phyloP scores from a whole-genome alignment of 2,329 filamentous ascomycete species.

The Ceratocystis destructans region DNA sequence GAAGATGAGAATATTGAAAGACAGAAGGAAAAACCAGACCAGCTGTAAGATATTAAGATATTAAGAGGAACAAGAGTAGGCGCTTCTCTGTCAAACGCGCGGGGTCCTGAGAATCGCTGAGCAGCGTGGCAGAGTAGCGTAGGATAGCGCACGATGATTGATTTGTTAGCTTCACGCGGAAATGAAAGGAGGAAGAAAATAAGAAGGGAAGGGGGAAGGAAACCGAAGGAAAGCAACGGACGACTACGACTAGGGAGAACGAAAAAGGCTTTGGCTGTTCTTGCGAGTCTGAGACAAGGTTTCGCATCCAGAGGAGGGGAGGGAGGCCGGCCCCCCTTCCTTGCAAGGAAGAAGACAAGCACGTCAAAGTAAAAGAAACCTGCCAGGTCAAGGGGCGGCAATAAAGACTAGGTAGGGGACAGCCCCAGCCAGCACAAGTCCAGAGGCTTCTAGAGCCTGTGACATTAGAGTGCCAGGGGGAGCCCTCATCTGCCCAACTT shows the following conservation, averaged over 20 bases:
- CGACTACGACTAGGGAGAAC: neutral
- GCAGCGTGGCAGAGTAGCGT: neutral
- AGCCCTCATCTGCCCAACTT: neutral
- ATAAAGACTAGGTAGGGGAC: neutral
- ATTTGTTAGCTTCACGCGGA: neutral
- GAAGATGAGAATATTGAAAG: neutral
- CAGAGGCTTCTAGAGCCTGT: neutral
- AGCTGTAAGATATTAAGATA: constrained; percentile 5
- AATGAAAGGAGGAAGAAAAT: neutral
- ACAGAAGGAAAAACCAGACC: constrained; percentile 6
- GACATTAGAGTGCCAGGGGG: neutral
- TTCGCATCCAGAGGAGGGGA: neutral
- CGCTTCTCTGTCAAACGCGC: neutral
- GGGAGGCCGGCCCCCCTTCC: too few species aligned
- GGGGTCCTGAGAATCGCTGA: neutral
- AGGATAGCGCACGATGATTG: neutral
- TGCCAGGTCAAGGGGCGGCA: neutral
- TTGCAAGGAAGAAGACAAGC: neutral
- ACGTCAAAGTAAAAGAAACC: neutral
- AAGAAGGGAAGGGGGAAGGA: constrained; percentile 14
- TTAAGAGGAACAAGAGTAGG: neutral
- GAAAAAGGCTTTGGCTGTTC: neutral
- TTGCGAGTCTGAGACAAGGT: constrained; percentile 5
- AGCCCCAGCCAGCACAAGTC: neutral
- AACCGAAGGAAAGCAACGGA: neutral